These are phyloP conservation scores for Calonectria leucothoes DNA, from an alignment of 2,329 filamentous ascomycete species.

Conservation along the genomic window DNA sequence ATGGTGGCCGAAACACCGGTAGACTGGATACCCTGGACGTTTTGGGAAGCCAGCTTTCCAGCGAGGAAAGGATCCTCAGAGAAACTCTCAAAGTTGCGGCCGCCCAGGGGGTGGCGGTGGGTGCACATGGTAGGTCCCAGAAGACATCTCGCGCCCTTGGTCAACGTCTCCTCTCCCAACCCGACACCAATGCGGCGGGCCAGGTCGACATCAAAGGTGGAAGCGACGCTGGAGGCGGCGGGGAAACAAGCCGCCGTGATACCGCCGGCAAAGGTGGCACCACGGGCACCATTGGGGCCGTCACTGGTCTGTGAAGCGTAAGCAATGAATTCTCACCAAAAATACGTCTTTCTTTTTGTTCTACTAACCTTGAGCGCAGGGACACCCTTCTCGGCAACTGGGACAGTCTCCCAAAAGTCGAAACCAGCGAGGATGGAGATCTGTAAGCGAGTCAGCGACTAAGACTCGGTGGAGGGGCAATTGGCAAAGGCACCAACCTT, in stretches of 20 bases:
- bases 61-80: neutral
- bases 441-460: neutral
- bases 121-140: neutral
- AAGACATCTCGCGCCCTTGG: constrained; percentile 1
- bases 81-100: constrained; percentile 10
- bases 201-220: neutral
- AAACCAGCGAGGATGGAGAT: constrained; percentile 1
- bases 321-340: neutral
- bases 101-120: constrained; percentile 4
- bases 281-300: neutral
- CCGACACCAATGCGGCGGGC: neutral
- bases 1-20: constrained; percentile 41
- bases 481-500: neutral
- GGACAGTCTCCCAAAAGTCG: constrained; percentile 1
- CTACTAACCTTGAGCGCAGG: constrained; percentile 3
- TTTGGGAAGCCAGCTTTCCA: neutral
- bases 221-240: neutral
- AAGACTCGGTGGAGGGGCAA: neutral
- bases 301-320: neutral
- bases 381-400: neutral
- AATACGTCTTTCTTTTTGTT: neutral
- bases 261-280: neutral
- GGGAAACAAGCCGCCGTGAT: neutral
- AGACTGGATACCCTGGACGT: neutral
- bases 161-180: neutral